These are phyloP conservation scores for Phialemonium atrogriseum DNA, from an alignment of 2,329 filamentous ascomycete genomes.

Conservation along the genomic window DNA sequence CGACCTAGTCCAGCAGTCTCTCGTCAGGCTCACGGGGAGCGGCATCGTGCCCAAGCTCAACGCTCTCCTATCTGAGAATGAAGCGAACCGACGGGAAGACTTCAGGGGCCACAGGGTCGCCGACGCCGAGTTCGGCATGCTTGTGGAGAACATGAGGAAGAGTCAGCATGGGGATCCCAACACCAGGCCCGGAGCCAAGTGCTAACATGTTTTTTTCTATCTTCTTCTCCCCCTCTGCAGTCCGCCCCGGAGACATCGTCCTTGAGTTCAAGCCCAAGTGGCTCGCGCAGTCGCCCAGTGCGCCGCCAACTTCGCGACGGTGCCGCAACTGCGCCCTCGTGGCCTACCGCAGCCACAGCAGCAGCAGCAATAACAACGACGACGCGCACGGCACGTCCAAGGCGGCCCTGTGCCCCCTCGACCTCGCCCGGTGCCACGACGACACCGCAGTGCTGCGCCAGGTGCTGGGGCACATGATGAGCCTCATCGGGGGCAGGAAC, in stretches of 20 bases:
- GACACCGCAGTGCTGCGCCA: no score
- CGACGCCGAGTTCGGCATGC: slow-evolving; percentile 54
- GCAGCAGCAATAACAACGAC: no score
- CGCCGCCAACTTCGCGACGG: slow-evolving; percentile 51
- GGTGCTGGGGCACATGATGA: no score
- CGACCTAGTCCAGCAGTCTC: slow-evolving; percentile 45
- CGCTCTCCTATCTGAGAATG: slow-evolving; percentile 41
- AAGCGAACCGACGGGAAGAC: slow-evolving; percentile 23
- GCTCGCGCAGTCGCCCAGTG: slow-evolving; percentile 67
- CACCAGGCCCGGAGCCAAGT: neutral
- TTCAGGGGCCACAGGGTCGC: slow-evolving; percentile 42
- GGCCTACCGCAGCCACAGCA: slow-evolving; percentile 21
- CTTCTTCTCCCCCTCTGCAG: slow-evolving; percentile 4
- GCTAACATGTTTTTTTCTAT: slow-evolving; percentile 8
- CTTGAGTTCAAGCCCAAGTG: slow-evolving; percentile 82
- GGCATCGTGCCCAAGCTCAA: slow-evolving; percentile 42
- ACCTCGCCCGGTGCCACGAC: neutral
- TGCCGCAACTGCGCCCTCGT: slow-evolving; percentile 67
- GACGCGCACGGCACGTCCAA: slow-evolving; percentile 16
- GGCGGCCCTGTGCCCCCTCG: slow-evolving; percentile 1
- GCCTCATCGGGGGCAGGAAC: no score
- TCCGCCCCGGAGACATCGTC: slow-evolving; percentile 26
- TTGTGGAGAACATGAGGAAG: slow-evolving; percentile 67
- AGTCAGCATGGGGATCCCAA: slow-evolving; percentile 12
- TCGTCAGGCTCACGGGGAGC: slow-evolving; percentile 36